Base-by-base conservation (phyloP, 2,329 filamentous ascomycete species). In the Hypoxylon sp. region DNA sequence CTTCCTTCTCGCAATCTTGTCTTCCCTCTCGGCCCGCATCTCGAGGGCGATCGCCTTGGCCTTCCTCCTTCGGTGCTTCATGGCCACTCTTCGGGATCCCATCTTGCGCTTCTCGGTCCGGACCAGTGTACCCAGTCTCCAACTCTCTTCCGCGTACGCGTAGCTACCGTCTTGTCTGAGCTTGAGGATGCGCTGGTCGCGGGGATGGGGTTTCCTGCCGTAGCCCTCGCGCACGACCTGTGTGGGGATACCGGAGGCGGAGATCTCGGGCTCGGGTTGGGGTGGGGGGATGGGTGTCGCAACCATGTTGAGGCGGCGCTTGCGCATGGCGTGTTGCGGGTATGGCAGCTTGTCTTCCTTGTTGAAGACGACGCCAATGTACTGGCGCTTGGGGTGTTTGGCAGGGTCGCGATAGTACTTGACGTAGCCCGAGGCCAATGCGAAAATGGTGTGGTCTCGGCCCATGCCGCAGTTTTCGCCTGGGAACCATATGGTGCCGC, bases 401-500 rank as follows among this genome's bases (percentile, higher is more conserved):
- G 86, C 81, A 0, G 94, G 94, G 78, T 99, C 95, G 78, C 91
- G 90, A 86, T 99, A 99, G 87, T 97, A 99, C 75, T 96, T 94
- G 67, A 99, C 96, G 81, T 97, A 99, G 71, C 96, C 96, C 3
- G 91, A 86, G 62, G 92, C 88, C 66, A 90, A 91, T 59, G 96
- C 90, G 81, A 93, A 97, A 79, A 99, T 97, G 55, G 95, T 98
- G 84, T 98, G 96, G 81, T 99, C 94, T 68, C 96, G 92, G 55
- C 96, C 96, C 85, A 98, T 95, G 75, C 91, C 92, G 81, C 92
- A 93, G 83, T 99, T 98, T 80, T 98, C 96, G 76, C 96, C 96
- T 0, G 96, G 92, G 80, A 91, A 95, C 96, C 96, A 99, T 76
- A 91, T 88, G 3, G 96, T 97, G 75, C 96, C 96, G 76, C 95